Evolutionary conservation across 1,284 basidiomycete species (phyloP), one percentile per base, ranked within the genome.

Genomic region (Puccinia triticina): DNA sequence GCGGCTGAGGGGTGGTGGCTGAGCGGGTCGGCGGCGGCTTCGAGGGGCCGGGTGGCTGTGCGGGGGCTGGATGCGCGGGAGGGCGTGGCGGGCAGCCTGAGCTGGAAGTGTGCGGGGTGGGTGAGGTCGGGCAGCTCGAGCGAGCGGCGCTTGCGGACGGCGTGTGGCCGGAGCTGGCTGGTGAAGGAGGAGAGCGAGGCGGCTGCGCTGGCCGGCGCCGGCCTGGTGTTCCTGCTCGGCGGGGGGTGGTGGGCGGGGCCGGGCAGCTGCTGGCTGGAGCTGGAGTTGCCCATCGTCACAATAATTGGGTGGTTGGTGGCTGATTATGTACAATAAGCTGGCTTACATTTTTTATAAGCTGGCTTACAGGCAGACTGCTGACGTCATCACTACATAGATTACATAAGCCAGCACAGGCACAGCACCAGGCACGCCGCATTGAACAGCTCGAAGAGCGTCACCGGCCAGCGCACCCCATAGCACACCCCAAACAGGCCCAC

Each of bases 61-160:
- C 40, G 32, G 34, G 75, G 43, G 61, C 57, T 77, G 40, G 50
- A 43, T 1, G 26, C 23, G 4, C 34, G 37, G 64, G 43, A 53
- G 48, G 26, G 4, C 5, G 18, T 61, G 18, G 53, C 12, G 29
- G 75, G 53, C 64, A 77, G 46, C 34, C 64, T 77, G 57, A 77
- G 75, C 46, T 77, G 75, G 37, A 77, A 77, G 12, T 77, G 4
- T 69, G 26, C 12, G 14, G 43, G 29, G 4, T 40, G 14, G 37
- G 37, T 69, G 16, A 71, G 48, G 57, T 79, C 77, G 53, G 67
- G 64, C 11, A 79, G 71, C 18, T 79, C 66, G n/a, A 79, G 29
- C 23, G 64, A 71, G 34, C 72, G 71, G 0, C 77, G 2, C 53
- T 48, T 79, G 7, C 66, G 23, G 64, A n/a, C n/a, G 66, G 37